phyloP scores from a whole-genome alignment of 495 filamentous ascomycete genomes.

The Evansstolkia leycettana region DNA sequence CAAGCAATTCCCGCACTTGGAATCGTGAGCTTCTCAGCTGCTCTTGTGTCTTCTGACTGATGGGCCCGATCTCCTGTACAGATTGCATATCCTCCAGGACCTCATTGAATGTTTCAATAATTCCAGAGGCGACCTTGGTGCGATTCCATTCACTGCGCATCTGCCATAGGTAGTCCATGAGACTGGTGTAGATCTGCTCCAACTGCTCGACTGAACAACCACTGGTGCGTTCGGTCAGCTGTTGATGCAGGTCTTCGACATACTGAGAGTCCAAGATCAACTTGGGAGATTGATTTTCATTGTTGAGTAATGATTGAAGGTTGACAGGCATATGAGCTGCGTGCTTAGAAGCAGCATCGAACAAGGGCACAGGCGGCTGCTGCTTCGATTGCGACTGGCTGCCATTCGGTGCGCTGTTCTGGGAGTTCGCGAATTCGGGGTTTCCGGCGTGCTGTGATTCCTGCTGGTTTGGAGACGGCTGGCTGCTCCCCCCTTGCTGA shows the following conservation, averaged over 20 bases:
- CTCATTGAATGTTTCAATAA: conserved; percentile 62
- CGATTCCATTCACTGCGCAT: conserved; percentile 70
- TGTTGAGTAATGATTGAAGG: conserved; percentile 33
- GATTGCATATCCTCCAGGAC: conserved; percentile 69
- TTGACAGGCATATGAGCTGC: conserved; percentile 15
- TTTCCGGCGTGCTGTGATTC: conserved; percentile 8
- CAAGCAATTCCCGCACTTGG: conserved; percentile 3
- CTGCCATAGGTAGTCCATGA: conserved; percentile 85
- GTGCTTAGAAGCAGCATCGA: conserved; percentile 23
- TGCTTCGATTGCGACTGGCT: conserved; percentile 28
- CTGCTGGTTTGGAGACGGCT: conserved; percentile 18
- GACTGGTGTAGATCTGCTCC: conserved; percentile 78
- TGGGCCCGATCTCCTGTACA: conserved; percentile 43
- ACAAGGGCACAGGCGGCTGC: conserved; percentile 36
- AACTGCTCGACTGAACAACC: conserved; percentile 87
- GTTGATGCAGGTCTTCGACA: conserved; percentile 41
- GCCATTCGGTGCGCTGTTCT: conserved; percentile 18
- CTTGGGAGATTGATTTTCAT: conserved; percentile 27
- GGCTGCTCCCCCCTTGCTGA: conserved; percentile 30
- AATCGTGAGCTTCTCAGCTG: conserved; percentile 17
- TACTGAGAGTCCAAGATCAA: conserved; percentile 46
- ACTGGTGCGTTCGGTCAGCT: conserved; percentile 51
- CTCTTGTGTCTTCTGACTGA: conserved; percentile 28
- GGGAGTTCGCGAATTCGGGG: conserved; percentile 13
- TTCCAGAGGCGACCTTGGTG: conserved; percentile 46